These are phyloP conservation scores for Coelastrella sp. DNA, from an alignment of 139 green algal species.

Conservation along the genomic window DNA sequence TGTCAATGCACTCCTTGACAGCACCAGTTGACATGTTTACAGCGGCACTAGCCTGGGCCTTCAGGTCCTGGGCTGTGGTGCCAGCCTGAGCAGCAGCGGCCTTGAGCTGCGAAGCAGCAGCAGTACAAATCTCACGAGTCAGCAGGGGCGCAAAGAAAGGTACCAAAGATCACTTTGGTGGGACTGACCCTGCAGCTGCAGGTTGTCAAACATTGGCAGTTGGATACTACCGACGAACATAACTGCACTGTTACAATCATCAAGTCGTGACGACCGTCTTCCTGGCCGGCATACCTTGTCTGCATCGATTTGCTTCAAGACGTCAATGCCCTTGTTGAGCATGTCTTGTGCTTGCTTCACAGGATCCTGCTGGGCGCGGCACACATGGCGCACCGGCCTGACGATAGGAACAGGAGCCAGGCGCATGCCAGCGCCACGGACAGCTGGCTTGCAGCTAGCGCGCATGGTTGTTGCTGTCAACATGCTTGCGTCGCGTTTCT, in stretches of 20 bases:
- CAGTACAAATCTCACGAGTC: not conserved
- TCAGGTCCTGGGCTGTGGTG: not conserved
- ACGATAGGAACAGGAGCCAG: not conserved
- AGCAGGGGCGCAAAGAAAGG: no score
- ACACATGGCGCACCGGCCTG: not conserved
- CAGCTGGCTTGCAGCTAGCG: not conserved
- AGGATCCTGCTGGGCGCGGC: not conserved
- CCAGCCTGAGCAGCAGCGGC: conserved; percentile 11
- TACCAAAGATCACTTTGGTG: no score
- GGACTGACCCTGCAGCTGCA: no score
- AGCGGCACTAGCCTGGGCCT: not conserved
- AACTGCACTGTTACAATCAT: no score
- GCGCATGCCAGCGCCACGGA: not conserved
- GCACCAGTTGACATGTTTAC: not conserved
- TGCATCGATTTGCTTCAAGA: not conserved
- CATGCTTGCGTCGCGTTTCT: no score
- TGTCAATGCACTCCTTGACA: conserved; percentile 8
- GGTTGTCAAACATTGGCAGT: no score
- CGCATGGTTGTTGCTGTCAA: not conserved
- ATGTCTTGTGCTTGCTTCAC: not conserved
- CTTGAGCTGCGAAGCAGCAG: not conserved
- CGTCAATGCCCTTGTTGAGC: not conserved
- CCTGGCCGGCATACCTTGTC: not conserved
- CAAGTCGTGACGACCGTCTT: no score
- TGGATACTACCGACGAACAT: no score